Conservation (phyloP, 2,329 filamentous ascomycete genomes). For the Scopulariopsis brevicaulis region DNA sequence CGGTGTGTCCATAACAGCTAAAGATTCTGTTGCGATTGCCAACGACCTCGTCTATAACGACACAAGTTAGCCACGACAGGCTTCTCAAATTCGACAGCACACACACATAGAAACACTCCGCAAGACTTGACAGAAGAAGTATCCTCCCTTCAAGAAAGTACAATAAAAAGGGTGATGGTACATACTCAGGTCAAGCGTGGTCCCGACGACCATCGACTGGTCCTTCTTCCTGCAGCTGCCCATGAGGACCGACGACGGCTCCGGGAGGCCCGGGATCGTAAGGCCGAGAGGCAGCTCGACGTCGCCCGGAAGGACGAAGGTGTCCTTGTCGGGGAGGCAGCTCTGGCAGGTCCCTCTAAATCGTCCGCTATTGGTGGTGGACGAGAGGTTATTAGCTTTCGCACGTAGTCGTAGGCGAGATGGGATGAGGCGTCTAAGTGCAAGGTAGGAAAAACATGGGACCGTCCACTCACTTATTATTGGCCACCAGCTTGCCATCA, state of each 20-base stretch:
- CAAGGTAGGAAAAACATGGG: neutral
- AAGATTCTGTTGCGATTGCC: constrained; percentile 1
- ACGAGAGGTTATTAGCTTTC: neutral
- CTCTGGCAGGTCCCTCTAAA: neutral
- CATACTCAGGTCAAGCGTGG: constrained; percentile 1
- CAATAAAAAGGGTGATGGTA: neutral
- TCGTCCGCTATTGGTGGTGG: neutral
- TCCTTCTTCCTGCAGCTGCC: constrained; percentile 1
- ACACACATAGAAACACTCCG: neutral
- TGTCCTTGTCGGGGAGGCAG: neutral
- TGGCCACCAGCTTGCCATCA: neutral
- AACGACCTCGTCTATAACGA: neutral
- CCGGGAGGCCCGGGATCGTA: neutral
- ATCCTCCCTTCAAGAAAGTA: too few species aligned
- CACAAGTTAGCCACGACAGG: neutral
- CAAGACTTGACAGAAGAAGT: too few species aligned
- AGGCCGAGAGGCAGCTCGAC: neutral
- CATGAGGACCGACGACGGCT: neutral
- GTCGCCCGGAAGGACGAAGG: neutral
- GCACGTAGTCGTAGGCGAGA: neutral
- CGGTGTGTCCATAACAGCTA: neutral
- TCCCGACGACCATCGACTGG: neutral
- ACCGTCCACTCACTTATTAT: neutral
- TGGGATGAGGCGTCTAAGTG: neutral
- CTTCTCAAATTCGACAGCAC: neutral